A percentile compares a stretch with the other conserved stretches of the same genome.
Conservation (phyloP, 1,284 basidiomycete genomes). For the Hemileia vastatrix region DNA sequence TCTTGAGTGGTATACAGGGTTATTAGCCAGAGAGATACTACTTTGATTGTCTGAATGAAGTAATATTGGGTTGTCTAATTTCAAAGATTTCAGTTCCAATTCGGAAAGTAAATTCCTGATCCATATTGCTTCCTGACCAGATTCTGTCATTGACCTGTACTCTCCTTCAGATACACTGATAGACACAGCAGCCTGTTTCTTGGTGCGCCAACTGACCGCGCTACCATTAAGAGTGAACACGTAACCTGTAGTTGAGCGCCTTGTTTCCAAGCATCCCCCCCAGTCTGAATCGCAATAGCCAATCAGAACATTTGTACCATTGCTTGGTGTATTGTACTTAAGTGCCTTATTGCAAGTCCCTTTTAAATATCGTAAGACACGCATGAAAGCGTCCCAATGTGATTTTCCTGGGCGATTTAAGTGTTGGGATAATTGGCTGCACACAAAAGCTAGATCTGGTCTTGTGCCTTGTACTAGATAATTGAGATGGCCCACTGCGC, state of each 20-base stretch:
- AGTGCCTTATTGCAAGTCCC: no score
- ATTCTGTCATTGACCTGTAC: no score
- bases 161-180: background rate
- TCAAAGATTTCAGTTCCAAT: no score
- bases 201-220: background rate
- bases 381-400: background rate
- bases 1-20: no score
- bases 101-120: no score
- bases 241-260: background rate
- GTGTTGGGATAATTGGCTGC: constrained; percentile 2
- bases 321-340: no score
- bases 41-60: no score
- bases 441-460: background rate
- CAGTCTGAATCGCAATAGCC: background rate
- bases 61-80: no score
- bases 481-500: background rate
- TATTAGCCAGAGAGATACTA: no score
- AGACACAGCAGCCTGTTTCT: background rate
- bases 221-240: background rate
- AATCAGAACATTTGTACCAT: no score
- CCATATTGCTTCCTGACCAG: no score
- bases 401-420: background rate
- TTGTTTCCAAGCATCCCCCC: background rate
- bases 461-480: background rate
- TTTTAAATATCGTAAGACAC: background rate